Conservation (phyloP, 2,329 filamentous ascomycete genomes). For the Ophiostoma piceae region DNA sequence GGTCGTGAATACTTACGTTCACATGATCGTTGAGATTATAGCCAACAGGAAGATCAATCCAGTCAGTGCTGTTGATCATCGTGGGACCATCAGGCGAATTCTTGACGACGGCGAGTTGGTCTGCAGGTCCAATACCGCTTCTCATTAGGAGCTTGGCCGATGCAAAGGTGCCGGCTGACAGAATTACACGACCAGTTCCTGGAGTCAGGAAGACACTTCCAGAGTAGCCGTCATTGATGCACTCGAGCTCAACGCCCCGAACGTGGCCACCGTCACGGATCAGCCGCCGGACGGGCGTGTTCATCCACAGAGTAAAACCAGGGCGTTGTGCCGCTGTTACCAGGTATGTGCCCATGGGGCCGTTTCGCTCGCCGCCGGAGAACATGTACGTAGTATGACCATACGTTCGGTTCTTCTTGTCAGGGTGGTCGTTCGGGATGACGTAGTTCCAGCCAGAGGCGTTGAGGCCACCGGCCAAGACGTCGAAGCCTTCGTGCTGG, state of each 20-base stretch:
- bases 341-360: neutral
- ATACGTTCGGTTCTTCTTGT: neutral
- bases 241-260: slow-evolving; percentile 54
- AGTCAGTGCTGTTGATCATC: slow-evolving; percentile 47
- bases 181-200: slow-evolving; percentile 56
- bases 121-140: slow-evolving; percentile 60
- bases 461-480: neutral
- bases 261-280: neutral
- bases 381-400: neutral
- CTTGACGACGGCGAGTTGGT: slow-evolving; percentile 52
- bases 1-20: neutral
- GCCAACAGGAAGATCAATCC: slow-evolving; percentile 56
- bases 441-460: neutral
- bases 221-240: slow-evolving; percentile 40
- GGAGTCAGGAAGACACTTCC: slow-evolving; percentile 48
- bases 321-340: neutral
- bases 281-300: neutral
- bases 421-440: neutral
- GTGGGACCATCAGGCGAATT: slow-evolving; percentile 40
- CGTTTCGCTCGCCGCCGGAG: neutral
- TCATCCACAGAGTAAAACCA: neutral
- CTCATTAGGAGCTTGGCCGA: slow-evolving; percentile 63
- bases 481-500: neutral
- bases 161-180: slow-evolving; percentile 65
- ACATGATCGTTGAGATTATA: slow-evolving; percentile 53